Evolutionary conservation across 352 stramenopile species (phyloP).

Genomic region (Globisporangium paroecandrum): DNA sequence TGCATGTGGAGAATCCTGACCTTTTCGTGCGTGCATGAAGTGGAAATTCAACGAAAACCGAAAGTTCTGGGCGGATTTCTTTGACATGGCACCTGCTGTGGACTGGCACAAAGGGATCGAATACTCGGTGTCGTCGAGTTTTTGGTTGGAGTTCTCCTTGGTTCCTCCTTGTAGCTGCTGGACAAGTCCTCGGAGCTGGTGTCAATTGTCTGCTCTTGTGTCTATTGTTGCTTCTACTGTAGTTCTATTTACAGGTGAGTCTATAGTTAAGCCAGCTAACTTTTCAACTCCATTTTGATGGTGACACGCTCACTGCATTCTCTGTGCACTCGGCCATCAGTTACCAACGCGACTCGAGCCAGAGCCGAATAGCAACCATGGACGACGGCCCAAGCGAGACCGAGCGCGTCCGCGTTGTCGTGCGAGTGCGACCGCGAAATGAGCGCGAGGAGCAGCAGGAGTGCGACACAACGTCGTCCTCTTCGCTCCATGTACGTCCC

Average conservation of each 20-base stretch:
- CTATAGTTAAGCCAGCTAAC: not conserved
- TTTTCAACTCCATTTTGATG: not conserved
- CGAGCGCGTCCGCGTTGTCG: constrained; percentile 71
- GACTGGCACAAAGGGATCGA: not conserved
- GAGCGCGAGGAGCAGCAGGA: constrained; percentile 50
- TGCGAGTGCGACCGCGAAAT: constrained; percentile 77
- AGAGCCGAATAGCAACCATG: constrained; percentile 18
- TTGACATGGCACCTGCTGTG: not conserved
- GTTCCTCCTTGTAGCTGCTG: not conserved
- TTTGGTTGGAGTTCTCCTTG: not conserved
- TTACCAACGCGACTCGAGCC: not conserved
- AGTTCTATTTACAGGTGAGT: not conserved
- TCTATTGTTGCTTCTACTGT: not conserved
- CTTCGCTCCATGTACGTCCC: not conserved
- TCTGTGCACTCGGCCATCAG: not conserved
- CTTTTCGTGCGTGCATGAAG: not conserved
- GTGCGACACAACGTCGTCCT: not conserved
- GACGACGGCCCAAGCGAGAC: constrained; percentile 27
- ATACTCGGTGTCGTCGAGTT: not conserved
- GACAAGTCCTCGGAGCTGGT: not conserved
- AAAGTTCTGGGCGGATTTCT: not conserved
- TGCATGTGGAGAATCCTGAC: not conserved
- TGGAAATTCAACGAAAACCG: not conserved
- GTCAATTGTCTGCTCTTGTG: not conserved
- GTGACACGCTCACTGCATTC: not conserved